phyloP scores from a whole-genome alignment of 169 alveolate species.

The Plasmodium yoelii region DNA sequence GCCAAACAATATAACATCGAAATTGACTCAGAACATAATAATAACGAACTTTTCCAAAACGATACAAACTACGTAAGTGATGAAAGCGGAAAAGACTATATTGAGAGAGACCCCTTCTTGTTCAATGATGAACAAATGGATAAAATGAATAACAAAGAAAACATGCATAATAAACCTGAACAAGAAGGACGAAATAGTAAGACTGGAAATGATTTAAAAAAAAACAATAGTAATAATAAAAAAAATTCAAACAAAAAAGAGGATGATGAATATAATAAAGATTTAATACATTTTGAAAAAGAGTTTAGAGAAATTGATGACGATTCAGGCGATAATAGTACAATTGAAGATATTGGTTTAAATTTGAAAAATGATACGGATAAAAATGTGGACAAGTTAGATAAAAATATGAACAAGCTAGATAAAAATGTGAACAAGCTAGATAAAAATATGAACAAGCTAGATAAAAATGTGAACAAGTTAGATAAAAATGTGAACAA shows the following conservation, averaged over 20 bases:
- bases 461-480: neutral
- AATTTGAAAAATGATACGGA: neutral
- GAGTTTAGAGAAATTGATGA: constrained; percentile 5
- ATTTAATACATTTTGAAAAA: neutral
- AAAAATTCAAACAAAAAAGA: neutral
- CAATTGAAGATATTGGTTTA: neutral
- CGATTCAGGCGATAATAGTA: neutral
- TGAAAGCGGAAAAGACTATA: too few species aligned
- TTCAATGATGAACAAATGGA: too few species aligned
- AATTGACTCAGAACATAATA: too few species aligned
- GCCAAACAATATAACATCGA: too few species aligned
- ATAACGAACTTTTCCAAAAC: too few species aligned
- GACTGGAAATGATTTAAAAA: too few species aligned
- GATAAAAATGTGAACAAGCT: neutral
- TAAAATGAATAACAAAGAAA: too few species aligned
- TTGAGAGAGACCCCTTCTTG: too few species aligned
- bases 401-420: neutral
- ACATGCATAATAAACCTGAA: too few species aligned
- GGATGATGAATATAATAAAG: neutral
- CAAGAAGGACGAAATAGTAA: too few species aligned
- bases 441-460: neutral
- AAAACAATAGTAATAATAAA: neutral
- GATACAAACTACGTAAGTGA: too few species aligned
- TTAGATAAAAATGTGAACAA: constrained; percentile 1
- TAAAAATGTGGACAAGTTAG: neutral